phyloP scores from a whole-genome alignment of 208 protist genomes.

The Trypanosomatidae sp. region DNA sequence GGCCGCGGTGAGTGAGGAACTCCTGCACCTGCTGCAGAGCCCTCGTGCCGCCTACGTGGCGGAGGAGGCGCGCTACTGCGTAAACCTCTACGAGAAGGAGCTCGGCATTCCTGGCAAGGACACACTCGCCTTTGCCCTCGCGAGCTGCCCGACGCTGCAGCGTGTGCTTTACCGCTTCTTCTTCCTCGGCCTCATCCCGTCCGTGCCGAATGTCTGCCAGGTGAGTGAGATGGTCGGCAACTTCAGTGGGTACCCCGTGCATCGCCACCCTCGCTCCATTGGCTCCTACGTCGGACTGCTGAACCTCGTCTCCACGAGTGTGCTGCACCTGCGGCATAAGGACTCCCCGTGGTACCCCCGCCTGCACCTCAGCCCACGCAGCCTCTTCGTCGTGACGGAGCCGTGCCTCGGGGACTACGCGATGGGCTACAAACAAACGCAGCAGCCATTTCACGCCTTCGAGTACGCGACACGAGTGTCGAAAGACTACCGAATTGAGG shows the following conservation, averaged over 20 bases:
- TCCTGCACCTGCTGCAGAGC: conserved; percentile 74
- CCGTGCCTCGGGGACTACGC: conserved; percentile 80
- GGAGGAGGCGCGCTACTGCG: conserved; percentile 88
- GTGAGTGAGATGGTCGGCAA: conserved; percentile 90
- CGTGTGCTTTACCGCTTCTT: conserved; percentile 79
- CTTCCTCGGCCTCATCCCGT: conserved; percentile 79
- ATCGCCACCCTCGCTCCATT: conserved; percentile 78
- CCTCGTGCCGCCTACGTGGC: conserved; percentile 78
- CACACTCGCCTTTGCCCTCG: conserved; percentile 80
- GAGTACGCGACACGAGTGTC: conserved; percentile 88
- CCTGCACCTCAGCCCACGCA: conserved; percentile 77
- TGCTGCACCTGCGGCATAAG: conserved; percentile 82
- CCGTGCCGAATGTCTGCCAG: conserved; percentile 84
- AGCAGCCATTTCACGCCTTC: conserved; percentile 87
- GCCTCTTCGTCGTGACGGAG: conserved; percentile 79
- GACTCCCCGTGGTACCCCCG: conserved; percentile 87
- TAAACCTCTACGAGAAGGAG: conserved; percentile 86
- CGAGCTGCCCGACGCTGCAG: conserved; percentile 63
- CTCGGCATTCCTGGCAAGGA: conserved; percentile 80
- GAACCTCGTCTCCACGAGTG: conserved; percentile 82
- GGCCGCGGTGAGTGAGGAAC: conserved; percentile 67
- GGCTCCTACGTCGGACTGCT: conserved; percentile 87
- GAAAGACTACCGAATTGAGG: conserved; percentile 92
- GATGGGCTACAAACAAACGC: conserved; percentile 85
- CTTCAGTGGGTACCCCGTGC: conserved; percentile 87